Base-by-base conservation (phyloP, 202 grass and related monocot species). In the Eragrostis tef region DNA sequence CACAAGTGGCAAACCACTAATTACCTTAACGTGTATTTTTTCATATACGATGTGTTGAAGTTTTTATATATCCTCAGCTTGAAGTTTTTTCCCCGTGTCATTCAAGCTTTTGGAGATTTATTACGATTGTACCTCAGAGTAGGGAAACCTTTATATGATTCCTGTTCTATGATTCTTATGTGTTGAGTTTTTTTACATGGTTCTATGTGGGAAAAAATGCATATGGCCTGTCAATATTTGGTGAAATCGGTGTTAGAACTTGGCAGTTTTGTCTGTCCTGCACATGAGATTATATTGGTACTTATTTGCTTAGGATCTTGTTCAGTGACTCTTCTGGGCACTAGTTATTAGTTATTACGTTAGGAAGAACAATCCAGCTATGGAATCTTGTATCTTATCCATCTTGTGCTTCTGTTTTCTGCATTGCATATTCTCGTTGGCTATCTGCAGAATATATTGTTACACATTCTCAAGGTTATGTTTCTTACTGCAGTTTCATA, bases 401-500 rank as follows among this genome's bases (percentile, higher is more conserved):
- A 25, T 71, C 22, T 43, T 74, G n/a, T 63, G 72, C 20, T 68
- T 68, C n/a, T 68, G 19, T 45, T 45, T 81, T 62, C 19, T 25
- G 5, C 10, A 25, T 68, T 66, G 29, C 27, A 36, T 61, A 62
- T 57, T 81, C 31, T 74, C 45, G 21, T 65, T 65, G 12, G 1
- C n/a, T 83, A 6, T 52, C 31, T 67, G 54, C 59, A 20, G 10
- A 66, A 20, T 29, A 54, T 42, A 4, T 45, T 80, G 25, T 19
- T 19, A 29, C 36, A 9, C 1, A 12, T 42, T 47, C 71, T 67
- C 61, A 56, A 21, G 21, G 46, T 74, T 75, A 16, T 56, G 9
- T 31, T 73, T 83, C 47, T 75, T 67, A 44, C 67, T 25, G 81
- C 80, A 90, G 88, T 69, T 87, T 86, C 20, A 65, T 87, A 62